These are phyloP conservation scores for Phytophthora podocarpi DNA, from an alignment of 352 stramenopile genomes.

Conservation along the genomic window DNA sequence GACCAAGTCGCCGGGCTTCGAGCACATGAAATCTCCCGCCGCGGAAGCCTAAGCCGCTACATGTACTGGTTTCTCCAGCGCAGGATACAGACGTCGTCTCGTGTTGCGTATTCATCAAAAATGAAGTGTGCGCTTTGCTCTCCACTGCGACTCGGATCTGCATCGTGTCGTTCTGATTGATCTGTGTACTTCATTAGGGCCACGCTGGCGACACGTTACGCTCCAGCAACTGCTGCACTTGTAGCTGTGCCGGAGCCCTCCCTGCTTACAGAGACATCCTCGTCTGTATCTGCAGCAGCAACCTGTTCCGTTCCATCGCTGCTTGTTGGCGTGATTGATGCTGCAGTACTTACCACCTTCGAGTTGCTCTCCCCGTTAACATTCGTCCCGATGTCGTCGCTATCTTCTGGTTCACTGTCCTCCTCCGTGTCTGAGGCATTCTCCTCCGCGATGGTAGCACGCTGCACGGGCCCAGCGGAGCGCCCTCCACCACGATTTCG, in stretches of 20 bases:
- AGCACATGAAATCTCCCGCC: too few species aligned
- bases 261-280: background rate
- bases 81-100: too few species aligned
- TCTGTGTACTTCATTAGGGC: too few species aligned
- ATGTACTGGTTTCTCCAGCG: too few species aligned
- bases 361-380: background rate
- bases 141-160: too few species aligned
- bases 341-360: background rate
- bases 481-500: slow-evolving; percentile 17
- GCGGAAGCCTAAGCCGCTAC: too few species aligned
- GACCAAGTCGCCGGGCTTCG: slow-evolving; percentile 8
- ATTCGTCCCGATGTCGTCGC: background rate
- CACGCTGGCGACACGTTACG: too few species aligned
- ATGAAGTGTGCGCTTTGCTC: too few species aligned
- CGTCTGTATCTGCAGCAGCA: background rate
- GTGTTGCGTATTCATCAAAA: slow-evolving; percentile 2
- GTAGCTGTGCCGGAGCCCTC: background rate
- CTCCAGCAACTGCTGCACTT: background rate
- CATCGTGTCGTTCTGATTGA: too few species aligned
- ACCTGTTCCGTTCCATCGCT: background rate
- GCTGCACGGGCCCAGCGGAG: slow-evolving; percentile 16
- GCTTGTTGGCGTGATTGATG: background rate
- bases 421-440: slow-evolving; percentile 19
- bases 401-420: slow-evolving; percentile 15
- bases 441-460: slow-evolving; percentile 19